Evolutionary conservation across 2,329 filamentous ascomycete genomes (phyloP).

Genomic region (Lomentospora prolificans): DNA sequence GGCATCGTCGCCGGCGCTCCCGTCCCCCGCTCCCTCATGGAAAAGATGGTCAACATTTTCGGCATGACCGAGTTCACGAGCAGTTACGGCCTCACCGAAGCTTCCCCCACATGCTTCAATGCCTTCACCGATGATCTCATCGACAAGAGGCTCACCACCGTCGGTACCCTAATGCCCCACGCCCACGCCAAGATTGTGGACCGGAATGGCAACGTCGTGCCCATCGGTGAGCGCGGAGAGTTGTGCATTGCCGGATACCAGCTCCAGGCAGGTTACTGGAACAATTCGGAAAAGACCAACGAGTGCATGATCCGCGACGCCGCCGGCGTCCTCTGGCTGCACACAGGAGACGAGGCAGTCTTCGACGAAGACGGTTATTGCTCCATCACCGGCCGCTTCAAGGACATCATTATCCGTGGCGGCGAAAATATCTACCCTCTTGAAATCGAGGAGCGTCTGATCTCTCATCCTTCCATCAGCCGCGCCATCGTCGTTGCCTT

Average conservation of each 20-base stretch:
- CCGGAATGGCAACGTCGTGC: constrained; percentile 53
- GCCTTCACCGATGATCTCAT: constrained; percentile 65
- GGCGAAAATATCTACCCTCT: constrained; percentile 67
- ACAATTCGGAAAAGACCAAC: constrained; percentile 65
- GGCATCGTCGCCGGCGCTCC: constrained; percentile 73
- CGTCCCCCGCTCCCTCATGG: constrained; percentile 66
- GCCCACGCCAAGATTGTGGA: constrained; percentile 70
- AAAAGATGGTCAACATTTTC: constrained; percentile 57
- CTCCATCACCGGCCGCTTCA: constrained; percentile 64
- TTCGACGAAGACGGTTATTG: constrained; percentile 62
- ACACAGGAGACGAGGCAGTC: constrained; percentile 61
- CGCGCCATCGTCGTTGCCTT: constrained; percentile 63
- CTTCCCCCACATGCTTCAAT: constrained; percentile 72
- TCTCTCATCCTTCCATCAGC: constrained; percentile 50
- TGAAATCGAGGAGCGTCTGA: constrained; percentile 65
- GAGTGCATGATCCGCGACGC: constrained; percentile 46
- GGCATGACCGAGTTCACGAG: constrained; percentile 68
- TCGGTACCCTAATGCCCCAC: constrained; percentile 68
- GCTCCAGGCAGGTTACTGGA: constrained; percentile 56
- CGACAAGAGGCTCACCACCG: constrained; percentile 56
- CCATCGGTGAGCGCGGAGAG: constrained; percentile 59
- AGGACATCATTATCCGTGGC: constrained; percentile 70
- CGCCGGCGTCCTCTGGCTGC: constrained; percentile 48
- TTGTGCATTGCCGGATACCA: constrained; percentile 72
- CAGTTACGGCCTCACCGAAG: constrained; percentile 66